Base-by-base conservation (phyloP, 495 filamentous ascomycete species). In the Podospora bellae-mahoneyi region DNA sequence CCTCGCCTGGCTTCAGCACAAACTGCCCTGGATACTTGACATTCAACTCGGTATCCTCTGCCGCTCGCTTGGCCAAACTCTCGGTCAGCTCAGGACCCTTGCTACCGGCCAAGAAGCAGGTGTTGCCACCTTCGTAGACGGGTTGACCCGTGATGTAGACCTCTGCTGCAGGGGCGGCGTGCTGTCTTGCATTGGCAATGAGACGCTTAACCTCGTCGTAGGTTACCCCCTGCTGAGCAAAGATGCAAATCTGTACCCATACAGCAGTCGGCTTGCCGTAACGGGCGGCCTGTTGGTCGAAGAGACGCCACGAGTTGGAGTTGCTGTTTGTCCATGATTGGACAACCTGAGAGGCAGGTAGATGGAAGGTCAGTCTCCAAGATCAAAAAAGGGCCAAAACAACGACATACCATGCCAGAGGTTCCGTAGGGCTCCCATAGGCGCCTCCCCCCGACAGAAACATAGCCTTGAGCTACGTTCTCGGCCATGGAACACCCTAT, bases 401-500 rank as follows among this genome's bases (percentile, higher is more conserved):
- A 39, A 10, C 34, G 7, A 10, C 39, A 16, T 10, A 76, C 74
- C 18, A 76, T 39, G 15, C 68, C 74, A 39, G 66, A 64, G 10
- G 74, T 76, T 64, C 74, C 74, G 72, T 76, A 76, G 30, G 74
- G 74, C 0, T 70, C 72, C 74, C 70, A 74, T 72, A 76, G 74
- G 65, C 65, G 68, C 55, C 65, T 67, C 53, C 68, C 72, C n/a
- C 65, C 67, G 65, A 20, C 59, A 57, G 73, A 67, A 48, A 73
- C 69, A 67, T 75, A 73, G 66, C 73, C 73, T 55, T 75, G 75
- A 28, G 75, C 73, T 7, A 75, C 73, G 62, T 77, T 75, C 68
- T 77, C 75, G 34, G 69, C 67, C 75, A 77, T 77, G 66, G 75
- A 77, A 68, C 75, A 77, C 60, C 75, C 73, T 59, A 77, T 74